Percentiles rank a stretch among this genome's conserved stretches.
Conservation (phyloP, 495 filamentous ascomycete species). For the Gamarada debralockiae region DNA sequence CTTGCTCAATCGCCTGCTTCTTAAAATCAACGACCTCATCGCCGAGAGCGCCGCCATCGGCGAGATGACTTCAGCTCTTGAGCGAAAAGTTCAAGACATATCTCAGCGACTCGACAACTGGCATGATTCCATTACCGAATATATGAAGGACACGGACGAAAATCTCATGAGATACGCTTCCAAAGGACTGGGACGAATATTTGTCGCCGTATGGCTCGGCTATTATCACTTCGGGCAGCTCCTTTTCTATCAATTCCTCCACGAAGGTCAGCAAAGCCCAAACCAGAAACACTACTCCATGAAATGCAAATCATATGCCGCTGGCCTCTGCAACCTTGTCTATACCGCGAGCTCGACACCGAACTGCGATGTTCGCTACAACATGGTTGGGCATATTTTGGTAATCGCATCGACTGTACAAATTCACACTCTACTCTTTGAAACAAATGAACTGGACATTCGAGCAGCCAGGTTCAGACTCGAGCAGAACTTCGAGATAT, state of each 20-base stretch:
- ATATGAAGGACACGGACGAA: slow-evolving; percentile 29
- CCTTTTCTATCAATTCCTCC: slow-evolving; percentile 38
- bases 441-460: slow-evolving; percentile 18
- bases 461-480: slow-evolving; percentile 24
- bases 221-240: slow-evolving; percentile 40
- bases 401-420: slow-evolving; percentile 38
- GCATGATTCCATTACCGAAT: slow-evolving; percentile 26
- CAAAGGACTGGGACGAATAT: slow-evolving; percentile 34
- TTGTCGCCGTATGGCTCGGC: slow-evolving; percentile 36
- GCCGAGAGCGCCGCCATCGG: slow-evolving; percentile 15
- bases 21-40: slow-evolving; percentile 33
- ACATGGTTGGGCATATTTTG: slow-evolving; percentile 37
- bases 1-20: slow-evolving; percentile 29
- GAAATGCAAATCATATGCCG: slow-evolving; percentile 32
- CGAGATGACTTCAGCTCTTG: slow-evolving; percentile 8
- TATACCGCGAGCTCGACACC: slow-evolving; percentile 27
- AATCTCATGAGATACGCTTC: slow-evolving; percentile 28
- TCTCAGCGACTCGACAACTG: slow-evolving; percentile 27
- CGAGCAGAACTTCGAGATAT: slow-evolving; percentile 35
- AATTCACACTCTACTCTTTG: slow-evolving; percentile 37
- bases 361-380: slow-evolving; percentile 34
- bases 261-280: slow-evolving; percentile 15
- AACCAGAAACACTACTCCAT: slow-evolving; percentile 24
- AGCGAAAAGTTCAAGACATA: slow-evolving; percentile 18
- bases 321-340: slow-evolving; percentile 30